Evolutionary conservation across 176 grass and related monocot genomes (phyloP).

Genomic region (Zizania latifolia): DNA sequence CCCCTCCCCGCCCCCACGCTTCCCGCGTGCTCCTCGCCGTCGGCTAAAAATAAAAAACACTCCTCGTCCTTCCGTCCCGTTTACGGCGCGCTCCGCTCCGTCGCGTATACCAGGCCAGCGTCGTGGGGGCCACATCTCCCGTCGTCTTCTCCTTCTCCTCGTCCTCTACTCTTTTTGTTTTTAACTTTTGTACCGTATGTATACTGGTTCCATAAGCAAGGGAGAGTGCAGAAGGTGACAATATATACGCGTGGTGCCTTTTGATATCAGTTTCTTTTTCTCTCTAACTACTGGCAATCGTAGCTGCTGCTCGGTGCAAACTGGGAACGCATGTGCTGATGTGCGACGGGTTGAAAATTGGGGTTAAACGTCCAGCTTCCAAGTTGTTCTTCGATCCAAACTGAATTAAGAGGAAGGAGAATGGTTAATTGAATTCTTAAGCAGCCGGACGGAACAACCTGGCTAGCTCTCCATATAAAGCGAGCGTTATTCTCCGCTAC

Average conservation of each 20-base stretch:
- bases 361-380: too few species aligned
- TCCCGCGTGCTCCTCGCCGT: background rate
- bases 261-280: background rate
- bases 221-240: background rate
- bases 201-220: background rate
- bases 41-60: too few species aligned
- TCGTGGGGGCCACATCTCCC: background rate
- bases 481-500: too few species aligned
- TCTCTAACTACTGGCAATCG: background rate
- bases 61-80: too few species aligned
- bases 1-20: background rate
- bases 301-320: background rate
- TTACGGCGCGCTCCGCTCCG: too few species aligned
- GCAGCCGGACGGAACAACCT: too few species aligned
- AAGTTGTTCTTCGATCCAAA: too few species aligned
- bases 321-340: too few species aligned
- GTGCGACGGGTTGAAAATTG: too few species aligned
- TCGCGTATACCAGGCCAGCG: background rate
- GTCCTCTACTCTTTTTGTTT: background rate
- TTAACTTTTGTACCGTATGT: background rate
- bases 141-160: background rate
- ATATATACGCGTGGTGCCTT: background rate
- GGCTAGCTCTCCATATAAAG: too few species aligned
- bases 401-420: too few species aligned
- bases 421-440: too few species aligned